These are phyloP conservation scores for Sugiyamaella mastotermitis DNA, from an alignment of 805 yeast species.

Conservation along the genomic window DNA sequence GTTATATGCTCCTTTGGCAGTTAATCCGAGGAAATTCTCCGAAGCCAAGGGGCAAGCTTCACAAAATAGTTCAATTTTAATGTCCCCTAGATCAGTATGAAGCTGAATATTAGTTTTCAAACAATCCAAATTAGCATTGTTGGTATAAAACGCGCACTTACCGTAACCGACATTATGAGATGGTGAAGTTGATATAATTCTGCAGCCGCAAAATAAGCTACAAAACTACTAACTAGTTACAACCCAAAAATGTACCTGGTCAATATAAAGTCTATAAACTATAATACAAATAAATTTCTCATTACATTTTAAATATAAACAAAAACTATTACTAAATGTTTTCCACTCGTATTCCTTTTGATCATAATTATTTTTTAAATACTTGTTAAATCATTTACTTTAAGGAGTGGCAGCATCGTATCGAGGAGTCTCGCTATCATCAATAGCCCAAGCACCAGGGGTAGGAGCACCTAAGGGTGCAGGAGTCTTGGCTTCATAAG, in stretches of 20 bases:
- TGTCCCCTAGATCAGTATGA: slow-evolving; percentile 35
- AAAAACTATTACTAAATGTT: no score
- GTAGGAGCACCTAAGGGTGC: slow-evolving; percentile 31
- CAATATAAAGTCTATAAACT: no score
- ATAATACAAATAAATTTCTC: no score
- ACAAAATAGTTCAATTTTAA: slow-evolving; percentile 36
- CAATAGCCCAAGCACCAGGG: slow-evolving; percentile 38
- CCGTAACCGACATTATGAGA: slow-evolving; percentile 2
- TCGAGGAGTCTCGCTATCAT: slow-evolving; percentile 27
- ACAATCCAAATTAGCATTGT: background rate
- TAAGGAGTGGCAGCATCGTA: slow-evolving; percentile 25
- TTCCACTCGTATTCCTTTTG: no score
- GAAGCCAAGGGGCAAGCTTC: slow-evolving; percentile 35
- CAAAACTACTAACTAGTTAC: no score
- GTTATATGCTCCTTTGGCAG: slow-evolving; percentile 39
- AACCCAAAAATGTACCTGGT: no score
- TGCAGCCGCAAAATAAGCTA: no score
- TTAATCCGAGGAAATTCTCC: slow-evolving; percentile 41
- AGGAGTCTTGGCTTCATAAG: slow-evolving; percentile 35
- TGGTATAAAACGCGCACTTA: background rate
- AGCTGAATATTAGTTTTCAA: slow-evolving; percentile 25
- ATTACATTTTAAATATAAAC: no score
- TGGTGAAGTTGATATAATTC: no score
- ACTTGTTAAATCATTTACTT: no score
- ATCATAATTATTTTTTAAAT: no score